phyloP scores from a whole-genome alignment of 1,139 yeast species.

The Pichia sp. region DNA sequence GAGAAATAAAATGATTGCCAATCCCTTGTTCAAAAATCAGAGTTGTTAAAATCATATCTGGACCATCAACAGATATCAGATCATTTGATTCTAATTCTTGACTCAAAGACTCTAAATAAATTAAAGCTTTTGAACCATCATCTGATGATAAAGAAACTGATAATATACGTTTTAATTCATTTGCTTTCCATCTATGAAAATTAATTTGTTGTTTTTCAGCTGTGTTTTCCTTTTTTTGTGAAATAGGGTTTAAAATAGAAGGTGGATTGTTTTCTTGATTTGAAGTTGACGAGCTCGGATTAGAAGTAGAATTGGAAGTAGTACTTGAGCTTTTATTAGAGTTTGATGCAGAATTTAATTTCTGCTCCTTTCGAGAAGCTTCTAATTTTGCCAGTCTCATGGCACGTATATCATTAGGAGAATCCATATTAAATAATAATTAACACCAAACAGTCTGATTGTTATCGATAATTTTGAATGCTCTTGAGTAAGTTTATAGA shows the following conservation, averaged over 20 bases:
- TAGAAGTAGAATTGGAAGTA: not conserved
- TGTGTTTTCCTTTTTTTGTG: no score
- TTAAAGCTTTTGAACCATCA: slow-evolving; percentile 15
- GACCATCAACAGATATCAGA: slow-evolving; percentile 16
- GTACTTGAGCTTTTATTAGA: not conserved
- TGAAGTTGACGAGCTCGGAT: not conserved
- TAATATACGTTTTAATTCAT: slow-evolving; percentile 36
- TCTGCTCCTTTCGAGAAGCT: slow-evolving; percentile 19
- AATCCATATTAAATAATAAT: slow-evolving; percentile 17
- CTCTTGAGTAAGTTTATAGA: no score
- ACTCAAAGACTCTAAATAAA: slow-evolving; percentile 36
- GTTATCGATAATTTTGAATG: no score
- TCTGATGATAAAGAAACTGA: slow-evolving; percentile 34
- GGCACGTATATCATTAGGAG: slow-evolving; percentile 44
- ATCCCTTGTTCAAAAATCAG: slow-evolving; percentile 49
- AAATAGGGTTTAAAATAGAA: no score
- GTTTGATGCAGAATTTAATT: not conserved
- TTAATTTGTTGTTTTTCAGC: not conserved
- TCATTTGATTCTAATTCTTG: slow-evolving; percentile 24
- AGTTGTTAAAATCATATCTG: slow-evolving; percentile 50
- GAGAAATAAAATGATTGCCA: slow-evolving; percentile 24
- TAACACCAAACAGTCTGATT: no score
- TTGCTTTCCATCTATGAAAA: slow-evolving; percentile 30
- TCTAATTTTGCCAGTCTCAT: slow-evolving; percentile 50
- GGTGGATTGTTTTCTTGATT: no score